phyloP scores from a whole-genome alignment of 306 rosid genomes.

The Cicer bijugum region DNA sequence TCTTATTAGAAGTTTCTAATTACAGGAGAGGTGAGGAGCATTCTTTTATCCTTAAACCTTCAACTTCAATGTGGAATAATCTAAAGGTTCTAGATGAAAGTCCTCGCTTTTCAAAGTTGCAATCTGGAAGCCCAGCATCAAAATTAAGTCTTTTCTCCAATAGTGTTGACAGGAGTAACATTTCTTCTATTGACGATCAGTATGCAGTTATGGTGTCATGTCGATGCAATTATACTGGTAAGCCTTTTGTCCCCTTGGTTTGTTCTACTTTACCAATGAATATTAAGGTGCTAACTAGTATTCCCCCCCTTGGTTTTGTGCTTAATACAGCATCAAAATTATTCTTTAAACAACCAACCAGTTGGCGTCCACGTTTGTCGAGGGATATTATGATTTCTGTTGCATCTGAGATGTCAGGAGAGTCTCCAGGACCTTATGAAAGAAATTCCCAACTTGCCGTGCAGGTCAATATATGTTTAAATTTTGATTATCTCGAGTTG shows the following conservation, averaged over 20 bases:
- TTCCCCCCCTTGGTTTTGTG: constrained; percentile 32
- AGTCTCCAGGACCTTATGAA: constrained; percentile 58
- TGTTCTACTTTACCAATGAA: constrained; percentile 41
- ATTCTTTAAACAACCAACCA: constrained; percentile 90
- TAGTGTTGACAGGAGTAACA: constrained; percentile 56
- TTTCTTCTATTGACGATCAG: constrained; percentile 56
- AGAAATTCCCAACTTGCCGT: constrained; percentile 81
- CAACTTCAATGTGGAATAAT: constrained; percentile 72
- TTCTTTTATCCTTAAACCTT: constrained; percentile 92
- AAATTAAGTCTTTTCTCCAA: constrained; percentile 52
- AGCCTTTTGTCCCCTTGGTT: constrained; percentile 17
- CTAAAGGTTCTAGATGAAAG: constrained; percentile 66
- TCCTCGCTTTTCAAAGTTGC: constrained; percentile 54
- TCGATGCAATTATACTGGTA: constrained; percentile 91
- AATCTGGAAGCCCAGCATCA: constrained; percentile 58
- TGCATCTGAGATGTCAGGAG: constrained; percentile 83
- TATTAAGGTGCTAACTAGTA: constrained; percentile 33
- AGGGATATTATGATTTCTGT: constrained; percentile 95
- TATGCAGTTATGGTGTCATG: constrained; percentile 96
- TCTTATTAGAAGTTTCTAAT: constrained; percentile 48
- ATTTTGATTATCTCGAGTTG: constrained; percentile 23
- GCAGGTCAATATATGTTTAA: constrained; percentile 64
- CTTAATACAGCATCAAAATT: constrained; percentile 70
- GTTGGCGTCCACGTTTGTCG: constrained; percentile 80
- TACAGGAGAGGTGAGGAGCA: constrained; percentile 98